Percentiles rank a stretch among this genome's conserved stretches.
Conservation (phyloP, 108 stramenopile genomes). For the Skeletonema marinoi region DNA sequence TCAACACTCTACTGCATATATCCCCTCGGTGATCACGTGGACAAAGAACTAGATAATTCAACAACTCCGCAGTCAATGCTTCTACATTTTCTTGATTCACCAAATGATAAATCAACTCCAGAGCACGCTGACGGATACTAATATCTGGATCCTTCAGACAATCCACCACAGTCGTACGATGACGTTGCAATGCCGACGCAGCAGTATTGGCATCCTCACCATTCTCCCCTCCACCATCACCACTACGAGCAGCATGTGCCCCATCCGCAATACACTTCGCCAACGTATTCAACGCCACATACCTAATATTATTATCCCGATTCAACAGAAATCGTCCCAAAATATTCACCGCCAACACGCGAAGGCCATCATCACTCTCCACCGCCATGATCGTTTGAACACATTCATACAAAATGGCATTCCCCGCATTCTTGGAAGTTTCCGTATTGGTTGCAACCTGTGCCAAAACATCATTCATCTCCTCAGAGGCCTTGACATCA, state of each 20-base stretch:
- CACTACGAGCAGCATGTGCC: constrained; percentile 30
- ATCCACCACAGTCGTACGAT: constrained; percentile 94
- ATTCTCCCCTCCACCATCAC: constrained; percentile 24
- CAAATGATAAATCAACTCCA: constrained; percentile 97
- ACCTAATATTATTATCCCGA: constrained; percentile 99
- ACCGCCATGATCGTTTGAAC: constrained; percentile 98
- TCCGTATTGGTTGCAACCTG: constrained; percentile 99
- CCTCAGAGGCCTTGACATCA: constrained; percentile 85
- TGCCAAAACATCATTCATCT: constrained; percentile 98
- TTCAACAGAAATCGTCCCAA: constrained; percentile 97
- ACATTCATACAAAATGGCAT: constrained; percentile 99
- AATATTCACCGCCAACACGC: constrained; percentile 98
- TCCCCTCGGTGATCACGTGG: constrained; percentile 91
- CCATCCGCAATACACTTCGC: constrained; percentile 69
- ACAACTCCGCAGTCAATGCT: constrained; percentile 90
- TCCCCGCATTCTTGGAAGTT: constrained; percentile 97
- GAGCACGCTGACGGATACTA: constrained; percentile 97
- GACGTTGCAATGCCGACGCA: constrained; percentile 88
- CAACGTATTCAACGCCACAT: constrained; percentile 97
- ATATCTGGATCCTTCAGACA: constrained; percentile 99
- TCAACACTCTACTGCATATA: constrained; percentile 87
- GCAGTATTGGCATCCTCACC: constrained; percentile 62
- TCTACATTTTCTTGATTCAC: constrained; percentile 92
- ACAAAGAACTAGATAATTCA: constrained; percentile 98
- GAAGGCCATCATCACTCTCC: constrained; percentile 93